Base-by-base conservation (phyloP, 2,329 filamentous ascomycete species). In the Colletotrichum tropicale region DNA sequence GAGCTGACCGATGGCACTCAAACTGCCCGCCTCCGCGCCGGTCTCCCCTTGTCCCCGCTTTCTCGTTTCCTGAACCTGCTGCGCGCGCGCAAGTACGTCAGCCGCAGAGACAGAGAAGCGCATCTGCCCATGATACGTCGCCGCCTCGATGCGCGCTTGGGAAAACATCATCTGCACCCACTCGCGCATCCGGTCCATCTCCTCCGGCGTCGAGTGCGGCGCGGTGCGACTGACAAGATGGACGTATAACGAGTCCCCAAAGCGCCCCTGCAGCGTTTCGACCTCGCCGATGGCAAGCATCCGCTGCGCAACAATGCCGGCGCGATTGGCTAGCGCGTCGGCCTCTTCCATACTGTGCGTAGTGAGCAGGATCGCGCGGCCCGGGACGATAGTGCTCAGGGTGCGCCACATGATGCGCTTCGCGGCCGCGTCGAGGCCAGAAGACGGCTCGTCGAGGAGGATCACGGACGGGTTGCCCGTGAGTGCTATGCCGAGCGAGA, bases 261-360 rank as follows among this genome's bases (percentile, higher is more conserved):
- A 96, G 67, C 93, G 91, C 52, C 89, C 88, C 8, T 96, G 89
- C 3, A 98, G 87, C 70, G 93, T 87, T 30, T 95, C 92, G 1
- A 93, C 93, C 0, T 93, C 94, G 4, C 96, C 96, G 8, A 97
- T 88, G 0, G 96, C 96, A 21, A 98, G 88, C 95, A 98, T 98
- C 32, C 93, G 90, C 79, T 91, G 91, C 9, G 96, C 95, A 85
- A 98, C 92, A 78, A 98, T 98, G 13, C 95, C 96, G 0, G 94
- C 95, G 1, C 95, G 90, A 24, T 92, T 92, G 0, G 96, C 96
- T 2, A 98, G 88, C 1, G 96, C 95, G 80, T 98, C 95, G 0
- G 96, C 96, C 85, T 98, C 96, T 83, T 98, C 96, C 96, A 98
- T 98, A 64, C 92, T 95, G 83, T 98, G 96, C 0, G 96, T 98